Evolutionary conservation across 1,284 basidiomycete genomes (phyloP).

Genomic region (Trichosporon coremiiforme): DNA sequence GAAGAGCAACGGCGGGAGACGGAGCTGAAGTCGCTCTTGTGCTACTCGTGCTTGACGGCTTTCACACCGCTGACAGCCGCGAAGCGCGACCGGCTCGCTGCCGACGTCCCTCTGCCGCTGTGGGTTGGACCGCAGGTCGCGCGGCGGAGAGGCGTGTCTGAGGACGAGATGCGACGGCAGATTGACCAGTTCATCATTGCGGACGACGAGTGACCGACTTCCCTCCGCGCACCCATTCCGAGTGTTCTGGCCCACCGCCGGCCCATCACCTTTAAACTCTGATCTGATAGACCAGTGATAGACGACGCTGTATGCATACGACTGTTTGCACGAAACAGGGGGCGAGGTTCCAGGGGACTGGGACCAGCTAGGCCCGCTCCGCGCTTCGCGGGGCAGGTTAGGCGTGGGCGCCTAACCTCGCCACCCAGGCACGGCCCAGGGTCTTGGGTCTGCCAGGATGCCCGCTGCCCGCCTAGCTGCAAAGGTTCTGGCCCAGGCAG

Average conservation of each 20-base stretch:
- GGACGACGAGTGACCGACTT: constrained; percentile 14
- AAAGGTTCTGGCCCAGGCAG: not conserved
- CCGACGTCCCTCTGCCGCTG: constrained; percentile 38
- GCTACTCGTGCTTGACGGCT: constrained; percentile 73
- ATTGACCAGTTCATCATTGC: constrained; percentile 43
- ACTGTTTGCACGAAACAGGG: not conserved
- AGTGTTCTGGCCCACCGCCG: not conserved
- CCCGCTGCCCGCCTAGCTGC: not conserved
- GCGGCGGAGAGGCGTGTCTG: constrained; percentile 26
- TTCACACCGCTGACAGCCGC: constrained; percentile 59
- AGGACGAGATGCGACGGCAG: constrained; percentile 42
- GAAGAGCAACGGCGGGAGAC: not conserved
- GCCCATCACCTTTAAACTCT: not conserved
- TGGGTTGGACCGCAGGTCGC: constrained; percentile 41
- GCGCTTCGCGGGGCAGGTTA: not conserved
- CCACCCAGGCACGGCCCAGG: constrained; percentile 13
- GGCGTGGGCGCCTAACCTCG: not conserved
- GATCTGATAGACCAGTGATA: not conserved
- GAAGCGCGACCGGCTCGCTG: constrained; percentile 22
- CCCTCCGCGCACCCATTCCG: too few species aligned
- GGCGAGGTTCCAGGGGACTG: not conserved
- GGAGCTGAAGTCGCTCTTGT: constrained; percentile 62
- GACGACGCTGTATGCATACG: constrained; percentile 10
- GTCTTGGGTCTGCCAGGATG: not conserved
- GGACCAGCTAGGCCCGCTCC: not conserved